Evolutionary conservation across 371 early-diverging fungal species (phyloP), one percentile per base, ranked within the genome.

Genomic region (Sporodiniella umbellata): DNA sequence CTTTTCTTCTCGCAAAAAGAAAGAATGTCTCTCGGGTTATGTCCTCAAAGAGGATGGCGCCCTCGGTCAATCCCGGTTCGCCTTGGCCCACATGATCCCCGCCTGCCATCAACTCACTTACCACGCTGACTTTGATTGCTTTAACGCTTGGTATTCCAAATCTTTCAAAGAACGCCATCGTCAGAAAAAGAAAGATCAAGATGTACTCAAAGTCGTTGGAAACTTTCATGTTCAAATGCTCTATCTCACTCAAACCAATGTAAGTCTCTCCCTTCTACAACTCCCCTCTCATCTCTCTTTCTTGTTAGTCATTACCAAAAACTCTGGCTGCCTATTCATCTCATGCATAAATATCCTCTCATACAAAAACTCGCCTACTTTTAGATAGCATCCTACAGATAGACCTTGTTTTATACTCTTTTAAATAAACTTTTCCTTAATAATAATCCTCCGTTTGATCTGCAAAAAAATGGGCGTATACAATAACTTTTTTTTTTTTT

Each of bases 381-480:
- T 22, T 8, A 8, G 12, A 21, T 42, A 10, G n/a, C n/a, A n/a
- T n/a, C n/a, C n/a, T n/a, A n/a, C n/a, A n/a, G n/a, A n/a, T n/a
- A n/a, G n/a, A n/a, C n/a, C n/a, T n/a, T n/a, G n/a, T n/a, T n/a
- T n/a, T n/a, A n/a, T n/a, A n/a, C n/a, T n/a, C n/a, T n/a, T n/a
- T n/a, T n/a, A n/a, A n/a, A n/a, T n/a, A n/a, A n/a, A n/a, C n/a
- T 42, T 8, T 42, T 22, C 18, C 18, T 6, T 25, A 26, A 43
- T 43, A n/a, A 33, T 53, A 73, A 21, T 77, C 77, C 2, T 72
- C 70, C 11, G 60, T 60, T 24, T 78, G 72, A 35, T 67, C 61
- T 17, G 75, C 49, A 45, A 78, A 78, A 60, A 68, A 72, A 37
- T 75, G 79, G 17, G 74, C 68, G 56, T 78, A 77, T 25, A 74